A percentile compares a stretch with the other conserved stretches of the same genome.
Evolutionary conservation across 495 filamentous ascomycete species (phyloP).

Genomic region (Talaromyces stipitatus): DNA sequence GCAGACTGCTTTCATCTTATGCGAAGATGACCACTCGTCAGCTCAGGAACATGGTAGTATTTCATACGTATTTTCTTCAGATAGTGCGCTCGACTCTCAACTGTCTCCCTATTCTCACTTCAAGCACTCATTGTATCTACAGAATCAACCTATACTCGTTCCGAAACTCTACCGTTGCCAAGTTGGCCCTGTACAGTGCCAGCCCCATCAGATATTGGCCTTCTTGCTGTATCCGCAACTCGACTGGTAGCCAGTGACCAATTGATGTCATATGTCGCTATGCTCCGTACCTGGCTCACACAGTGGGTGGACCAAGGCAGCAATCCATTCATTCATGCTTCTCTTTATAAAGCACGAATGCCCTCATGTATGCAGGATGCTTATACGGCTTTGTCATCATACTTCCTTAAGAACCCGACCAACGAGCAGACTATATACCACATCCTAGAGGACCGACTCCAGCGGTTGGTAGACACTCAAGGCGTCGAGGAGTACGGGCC

Average conservation of each 20-base stretch:
- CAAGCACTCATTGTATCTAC: neutral
- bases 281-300: neutral
- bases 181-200: neutral
- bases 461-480: neutral
- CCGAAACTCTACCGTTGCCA: neutral
- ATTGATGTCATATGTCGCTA: neutral
- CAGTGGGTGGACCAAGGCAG: neutral
- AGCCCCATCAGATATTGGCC: neutral
- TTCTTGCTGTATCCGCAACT: neutral
- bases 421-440: neutral
- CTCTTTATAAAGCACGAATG: neutral
- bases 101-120: neutral
- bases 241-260: neutral
- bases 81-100: neutral
- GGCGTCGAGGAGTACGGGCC: neutral
- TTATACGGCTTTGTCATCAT: neutral
- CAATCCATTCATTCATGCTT: neutral
- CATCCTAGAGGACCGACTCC: neutral
- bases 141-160: neutral
- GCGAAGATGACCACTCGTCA: neutral
- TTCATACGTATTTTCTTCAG: neutral
- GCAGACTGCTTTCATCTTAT: neutral
- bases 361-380: neutral
- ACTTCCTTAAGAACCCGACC: neutral
- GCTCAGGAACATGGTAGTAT: neutral